Evolutionary conservation across 2,329 filamentous ascomycete species (phyloP), one percentile per base, ranked within the genome.

Genomic region (Fusarium sp.): DNA sequence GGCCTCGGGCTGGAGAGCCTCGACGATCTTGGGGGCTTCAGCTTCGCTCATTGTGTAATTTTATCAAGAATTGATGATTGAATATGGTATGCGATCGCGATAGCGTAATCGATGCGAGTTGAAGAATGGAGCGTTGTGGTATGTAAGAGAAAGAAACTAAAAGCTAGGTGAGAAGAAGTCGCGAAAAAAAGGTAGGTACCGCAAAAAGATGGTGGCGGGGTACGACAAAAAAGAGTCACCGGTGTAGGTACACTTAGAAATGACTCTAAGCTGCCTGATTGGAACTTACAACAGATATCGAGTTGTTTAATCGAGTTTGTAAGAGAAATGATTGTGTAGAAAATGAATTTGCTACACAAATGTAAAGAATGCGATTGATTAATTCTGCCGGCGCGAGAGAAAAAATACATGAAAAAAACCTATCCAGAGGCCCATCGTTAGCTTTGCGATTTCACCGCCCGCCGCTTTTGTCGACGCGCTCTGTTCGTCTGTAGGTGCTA

Each of bases 11-110:
- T 79, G 72, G 38, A 62, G 65, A 68, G 79, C 76, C 76, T 83
- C 80, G 44, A 75, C 75, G 54, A 79, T 77, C 75, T 82, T 83
- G 71, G 76, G 74, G 46, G 77, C 76, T 62, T 80, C 76, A 62
- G 67, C 79, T 68, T 78, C 79, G 76, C 79, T 81, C 80, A 82
- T 82, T 55, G 55, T 77, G 72, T 52, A 52, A 59, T 60, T 57
- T 59, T 57, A 57, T 46, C 47, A 59, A 42, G 33, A 42, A 57
- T 47, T 51, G 34, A 44, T 42, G 38, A 37, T 47, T 23, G 51
- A 23, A 37, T 50, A 33, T 16, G 50, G 57, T 53, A 52, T 42
- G 65, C 59, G 65, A 74, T 49, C 51, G 51, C 23, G 41, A 45
- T 33, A 41, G 46, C 42, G 44, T 45, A 67, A 51, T 65, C 36